phyloP scores from a whole-genome alignment of 257 asterid species.

The Pogostemon cablin region DNA sequence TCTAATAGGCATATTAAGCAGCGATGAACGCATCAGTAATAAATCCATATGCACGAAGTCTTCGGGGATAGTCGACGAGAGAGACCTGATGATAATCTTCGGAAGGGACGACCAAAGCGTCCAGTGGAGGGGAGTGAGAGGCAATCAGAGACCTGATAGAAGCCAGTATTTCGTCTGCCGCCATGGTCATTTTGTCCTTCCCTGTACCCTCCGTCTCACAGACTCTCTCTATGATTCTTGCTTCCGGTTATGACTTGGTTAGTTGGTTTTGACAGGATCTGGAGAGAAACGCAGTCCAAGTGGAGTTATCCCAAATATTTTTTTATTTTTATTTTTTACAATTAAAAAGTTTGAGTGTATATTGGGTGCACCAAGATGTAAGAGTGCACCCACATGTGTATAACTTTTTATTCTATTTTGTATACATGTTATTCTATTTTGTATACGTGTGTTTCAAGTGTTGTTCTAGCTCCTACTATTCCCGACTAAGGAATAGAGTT shows the following conservation, averaged over 20 bases:
- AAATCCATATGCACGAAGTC: not conserved
- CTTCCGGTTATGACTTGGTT: constrained; percentile 17
- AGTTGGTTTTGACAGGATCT: not conserved
- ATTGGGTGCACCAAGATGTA: no score
- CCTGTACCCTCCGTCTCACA: no score
- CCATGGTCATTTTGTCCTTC: constrained; percentile 10
- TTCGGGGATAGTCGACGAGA: not conserved
- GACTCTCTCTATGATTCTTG: not conserved
- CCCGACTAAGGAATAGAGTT: no score
- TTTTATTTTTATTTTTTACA: no score
- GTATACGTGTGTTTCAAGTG: no score
- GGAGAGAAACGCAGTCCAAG: no score
- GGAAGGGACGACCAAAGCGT: constrained; percentile 87
- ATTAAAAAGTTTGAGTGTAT: no score
- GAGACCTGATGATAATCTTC: constrained; percentile 94
- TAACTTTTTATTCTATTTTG: no score
- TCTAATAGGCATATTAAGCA: constrained; percentile 19
- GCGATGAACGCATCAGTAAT: not conserved
- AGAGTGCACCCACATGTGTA: no score
- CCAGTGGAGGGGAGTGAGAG: constrained; percentile 80
- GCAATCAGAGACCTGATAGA: constrained; percentile 77
- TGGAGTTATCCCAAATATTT: no score
- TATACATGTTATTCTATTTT: no score
- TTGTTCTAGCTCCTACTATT: no score
- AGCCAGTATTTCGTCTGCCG: constrained; percentile 66